These are phyloP conservation scores for Mycena pura DNA, from an alignment of 768 basidiomycete species.

Conservation along the genomic window DNA sequence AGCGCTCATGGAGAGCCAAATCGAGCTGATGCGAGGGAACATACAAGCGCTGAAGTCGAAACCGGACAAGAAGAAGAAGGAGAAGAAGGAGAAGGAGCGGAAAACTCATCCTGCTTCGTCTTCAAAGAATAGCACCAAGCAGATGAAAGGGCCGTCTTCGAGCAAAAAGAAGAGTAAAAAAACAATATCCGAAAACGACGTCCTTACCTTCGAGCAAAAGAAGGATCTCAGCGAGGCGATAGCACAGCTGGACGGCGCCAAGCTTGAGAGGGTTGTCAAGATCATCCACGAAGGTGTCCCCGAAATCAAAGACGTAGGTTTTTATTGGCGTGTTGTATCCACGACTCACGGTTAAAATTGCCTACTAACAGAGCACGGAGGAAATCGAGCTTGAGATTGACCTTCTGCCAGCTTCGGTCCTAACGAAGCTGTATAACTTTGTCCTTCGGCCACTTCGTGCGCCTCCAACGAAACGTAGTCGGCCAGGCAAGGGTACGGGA, in stretches of 20 bases:
- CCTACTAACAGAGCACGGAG: constrained; percentile 76
- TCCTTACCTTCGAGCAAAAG: constrained; percentile 95
- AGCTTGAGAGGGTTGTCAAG: constrained; percentile 89
- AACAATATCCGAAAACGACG: constrained; percentile 75
- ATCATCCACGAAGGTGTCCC: constrained; percentile 96
- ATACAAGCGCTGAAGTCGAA: constrained; percentile 68
- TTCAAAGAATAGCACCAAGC: constrained; percentile 63
- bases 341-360: constrained; percentile 18
- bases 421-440: constrained; percentile 94
- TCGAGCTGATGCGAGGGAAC: constrained; percentile 77
- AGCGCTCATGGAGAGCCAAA: constrained; percentile 79
- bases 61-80: constrained; percentile 77
- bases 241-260: constrained; percentile 78
- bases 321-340: constrained; percentile 16
- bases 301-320: constrained; percentile 88
- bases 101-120: constrained; percentile 64
- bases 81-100: constrained; percentile 63
- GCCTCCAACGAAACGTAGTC: constrained; percentile 67
- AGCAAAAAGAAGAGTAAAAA: constrained; percentile 68
- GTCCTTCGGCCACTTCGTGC: constrained; percentile 83
- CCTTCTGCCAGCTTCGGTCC: constrained; percentile 80
- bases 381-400: constrained; percentile 99
- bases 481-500: constrained; percentile 78
- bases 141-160: constrained; percentile 50
- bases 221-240: constrained; percentile 98